These are phyloP conservation scores for Yarrowia sp. DNA, from an alignment of 805 yeast species.

Conservation along the genomic window DNA sequence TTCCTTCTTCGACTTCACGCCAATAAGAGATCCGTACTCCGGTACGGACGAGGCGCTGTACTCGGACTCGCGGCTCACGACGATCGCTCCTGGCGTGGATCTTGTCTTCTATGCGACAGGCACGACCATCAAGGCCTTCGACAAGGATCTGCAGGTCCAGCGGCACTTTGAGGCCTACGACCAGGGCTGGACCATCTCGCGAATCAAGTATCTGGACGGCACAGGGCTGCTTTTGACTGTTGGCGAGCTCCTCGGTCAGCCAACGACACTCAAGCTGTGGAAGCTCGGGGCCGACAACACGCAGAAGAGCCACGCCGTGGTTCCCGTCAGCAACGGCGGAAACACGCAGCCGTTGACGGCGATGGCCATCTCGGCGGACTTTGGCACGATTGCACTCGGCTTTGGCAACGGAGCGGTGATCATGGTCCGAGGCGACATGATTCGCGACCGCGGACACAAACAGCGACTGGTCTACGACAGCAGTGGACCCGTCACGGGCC, in stretches of 20 bases:
- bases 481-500: slow-evolving; percentile 67
- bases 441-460: slow-evolving; percentile 85
- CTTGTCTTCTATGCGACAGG: slow-evolving; percentile 60
- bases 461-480: slow-evolving; percentile 77
- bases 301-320: slow-evolving; percentile 58
- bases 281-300: slow-evolving; percentile 46
- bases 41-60: slow-evolving; percentile 63
- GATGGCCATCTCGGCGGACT: slow-evolving; percentile 52
- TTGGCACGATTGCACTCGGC: slow-evolving; percentile 70
- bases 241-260: slow-evolving; percentile 67
- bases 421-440: slow-evolving; percentile 79
- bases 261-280: slow-evolving; percentile 71
- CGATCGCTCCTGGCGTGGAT: slow-evolving; percentile 57
- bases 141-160: slow-evolving; percentile 47
- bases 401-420: slow-evolving; percentile 82
- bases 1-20: slow-evolving; percentile 78
- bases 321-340: slow-evolving; percentile 63
- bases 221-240: slow-evolving; percentile 62
- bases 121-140: slow-evolving; percentile 55
- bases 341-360: slow-evolving; percentile 79
- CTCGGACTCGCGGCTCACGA: slow-evolving; percentile 72
- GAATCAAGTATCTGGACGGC: slow-evolving; percentile 49
- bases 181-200: slow-evolving; percentile 60
- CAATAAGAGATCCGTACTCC: slow-evolving; percentile 78
- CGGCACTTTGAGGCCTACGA: slow-evolving; percentile 64